Conservation (phyloP, 345 rosid species). For the Streptanthus diversifolius region DNA sequence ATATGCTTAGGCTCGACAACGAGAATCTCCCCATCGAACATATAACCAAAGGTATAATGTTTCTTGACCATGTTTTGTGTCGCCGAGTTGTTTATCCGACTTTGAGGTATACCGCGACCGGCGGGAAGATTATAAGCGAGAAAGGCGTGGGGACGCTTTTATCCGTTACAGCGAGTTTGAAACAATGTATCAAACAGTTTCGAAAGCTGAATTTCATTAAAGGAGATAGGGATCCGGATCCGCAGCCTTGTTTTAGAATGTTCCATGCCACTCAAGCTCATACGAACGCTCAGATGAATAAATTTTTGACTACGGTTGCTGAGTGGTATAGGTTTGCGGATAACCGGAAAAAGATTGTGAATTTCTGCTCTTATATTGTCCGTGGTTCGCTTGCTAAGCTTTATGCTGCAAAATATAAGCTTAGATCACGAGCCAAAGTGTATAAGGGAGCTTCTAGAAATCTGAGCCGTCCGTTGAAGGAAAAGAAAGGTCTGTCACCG, state of each 20-base stretch:
- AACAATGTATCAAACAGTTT: slow-evolving; percentile 90
- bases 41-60: slow-evolving; percentile 95
- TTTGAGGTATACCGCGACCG: slow-evolving; percentile 84
- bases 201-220: slow-evolving; percentile 78
- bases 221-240: slow-evolving; percentile 95
- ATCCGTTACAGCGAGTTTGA: slow-evolving; percentile 89
- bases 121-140: slow-evolving; percentile 96
- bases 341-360: slow-evolving; percentile 82
- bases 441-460: slow-evolving; percentile 66
- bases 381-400: slow-evolving; percentile 95
- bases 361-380: slow-evolving; percentile 81
- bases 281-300: slow-evolving; percentile 94
- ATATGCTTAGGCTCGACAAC: slow-evolving; percentile 82
- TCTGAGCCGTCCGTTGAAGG: slow-evolving; percentile 77
- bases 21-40: slow-evolving; percentile 90
- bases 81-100: slow-evolving; percentile 97
- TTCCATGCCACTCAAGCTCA: slow-evolving; percentile 96
- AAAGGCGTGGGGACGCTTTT: slow-evolving; percentile 95
- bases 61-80: slow-evolving; percentile 95
- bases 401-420: slow-evolving; percentile 92
- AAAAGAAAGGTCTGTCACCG: slow-evolving; percentile 89
- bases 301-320: slow-evolving; percentile 74
- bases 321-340: slow-evolving; percentile 95
- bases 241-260: slow-evolving; percentile 96
- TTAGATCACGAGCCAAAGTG: slow-evolving; percentile 89